Base-by-base conservation (phyloP, 2,329 filamentous ascomycete genomes). In the Penicillium sp. region DNA sequence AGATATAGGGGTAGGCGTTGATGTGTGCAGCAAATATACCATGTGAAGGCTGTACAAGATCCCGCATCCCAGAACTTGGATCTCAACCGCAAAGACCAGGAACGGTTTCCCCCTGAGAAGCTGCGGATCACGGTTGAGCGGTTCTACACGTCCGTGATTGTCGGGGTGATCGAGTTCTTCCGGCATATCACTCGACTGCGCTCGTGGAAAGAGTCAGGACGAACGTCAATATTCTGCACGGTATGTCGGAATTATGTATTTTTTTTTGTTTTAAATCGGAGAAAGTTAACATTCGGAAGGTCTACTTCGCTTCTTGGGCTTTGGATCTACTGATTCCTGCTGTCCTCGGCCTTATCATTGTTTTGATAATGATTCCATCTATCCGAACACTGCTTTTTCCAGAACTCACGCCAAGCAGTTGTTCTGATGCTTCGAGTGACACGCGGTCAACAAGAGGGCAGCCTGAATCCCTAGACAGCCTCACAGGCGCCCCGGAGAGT, bases 91-190 rank as follows among this genome's bases (percentile, higher is more conserved):
- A 83, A 86, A 4, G 84, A 89, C 15, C 81, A 90, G 39, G 87
- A 93, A 48, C 83, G 88, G 37, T 93, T 93, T 60, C 86, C 84
- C 0, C 87, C 87, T 0, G 86, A 93, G 56, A 93, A 93, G 65
- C 69, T 94, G 37, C 77, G 87, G 7, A 80, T 83, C 5, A 88
- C 85, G 35, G 61, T 93, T 7, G 87, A 94, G 64, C 75, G 88
- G 10, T 69, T 93, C 7, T 94, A 94, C 61, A 88, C 87, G 75
- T 86, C 84, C 0, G 80, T 94, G 1, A 70, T 84, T 7, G 78
- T 91, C 33, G 77, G 83, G 9, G 31, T 88, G 8, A 75, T 87
- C 26, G 75, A 72, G 0, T 75, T 80, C 14, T 79, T 77, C 46
- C 89, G 91, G 56, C 87, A 94, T 46, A 75, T 91, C 45, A 82